Evolutionary conservation across 2,329 filamentous ascomycete genomes (phyloP).

Genomic region (Clonostachys rhizophaga): DNA sequence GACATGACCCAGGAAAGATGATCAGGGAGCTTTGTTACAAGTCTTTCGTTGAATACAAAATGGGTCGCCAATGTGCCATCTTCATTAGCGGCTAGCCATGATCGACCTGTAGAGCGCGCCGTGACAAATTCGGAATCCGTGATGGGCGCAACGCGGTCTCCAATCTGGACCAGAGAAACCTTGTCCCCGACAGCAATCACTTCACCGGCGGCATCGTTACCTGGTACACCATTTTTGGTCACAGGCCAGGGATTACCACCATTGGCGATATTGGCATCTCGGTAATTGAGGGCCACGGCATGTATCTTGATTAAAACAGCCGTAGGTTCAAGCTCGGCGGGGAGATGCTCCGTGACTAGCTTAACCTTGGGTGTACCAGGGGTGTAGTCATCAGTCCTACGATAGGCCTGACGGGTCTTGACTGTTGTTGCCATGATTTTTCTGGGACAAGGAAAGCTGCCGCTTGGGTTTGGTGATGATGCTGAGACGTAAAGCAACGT

Average conservation of each 20-base stretch:
- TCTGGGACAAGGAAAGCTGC: no score
- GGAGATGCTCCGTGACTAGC: slow-evolving; percentile 22
- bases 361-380: slow-evolving; percentile 22
- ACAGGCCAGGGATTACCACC: slow-evolving; percentile 34
- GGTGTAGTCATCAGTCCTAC: slow-evolving; percentile 18
- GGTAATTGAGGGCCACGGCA: slow-evolving; percentile 25
- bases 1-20: slow-evolving; percentile 28
- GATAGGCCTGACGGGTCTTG: slow-evolving; percentile 11
- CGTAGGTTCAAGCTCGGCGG: slow-evolving; percentile 18
- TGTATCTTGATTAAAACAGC: slow-evolving; percentile 20
- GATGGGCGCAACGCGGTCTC: slow-evolving; percentile 29
- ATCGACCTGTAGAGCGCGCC: slow-evolving; percentile 23
- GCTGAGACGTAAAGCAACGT: no score
- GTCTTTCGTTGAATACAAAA: slow-evolving; percentile 31
- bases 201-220: slow-evolving; percentile 35
- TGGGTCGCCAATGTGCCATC: slow-evolving; percentile 35
- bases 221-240: slow-evolving; percentile 18
- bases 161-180: slow-evolving; percentile 19
- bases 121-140: slow-evolving; percentile 32
- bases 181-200: slow-evolving; percentile 27
- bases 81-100: slow-evolving; percentile 36
- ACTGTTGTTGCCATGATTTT: no score
- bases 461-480: no score
- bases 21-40: slow-evolving; percentile 24
- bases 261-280: slow-evolving; percentile 27